A percentile compares a stretch with the other conserved stretches of the same genome.
phyloP scores from a whole-genome alignment of 148 eudicot species.

The Vaccinium darrowii region DNA sequence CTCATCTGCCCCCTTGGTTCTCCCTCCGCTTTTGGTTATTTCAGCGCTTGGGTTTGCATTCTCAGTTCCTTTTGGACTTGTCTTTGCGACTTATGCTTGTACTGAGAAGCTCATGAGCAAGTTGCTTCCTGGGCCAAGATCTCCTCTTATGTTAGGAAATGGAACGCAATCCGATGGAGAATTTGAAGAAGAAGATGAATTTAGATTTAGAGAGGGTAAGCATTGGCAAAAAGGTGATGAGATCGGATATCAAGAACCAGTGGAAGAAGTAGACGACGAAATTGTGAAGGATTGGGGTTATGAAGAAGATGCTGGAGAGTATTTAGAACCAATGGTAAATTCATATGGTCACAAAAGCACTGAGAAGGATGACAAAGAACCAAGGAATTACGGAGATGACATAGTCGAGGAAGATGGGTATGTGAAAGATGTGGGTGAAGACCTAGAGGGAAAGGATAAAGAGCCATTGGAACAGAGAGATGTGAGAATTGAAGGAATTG shows the following conservation, averaged over 20 bases:
- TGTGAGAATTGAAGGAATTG: constrained; percentile 23
- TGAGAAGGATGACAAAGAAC: constrained; percentile 6
- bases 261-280: constrained; percentile 8
- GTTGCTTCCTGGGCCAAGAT: constrained; percentile 42
- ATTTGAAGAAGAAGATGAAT: constrained; percentile 16
- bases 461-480: constrained; percentile 29
- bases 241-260: constrained; percentile 1
- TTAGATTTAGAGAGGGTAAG: not conserved
- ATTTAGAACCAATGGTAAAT: not conserved
- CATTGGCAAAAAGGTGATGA: constrained; percentile 1
- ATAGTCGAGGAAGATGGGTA: constrained; percentile 31
- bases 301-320: constrained; percentile 36
- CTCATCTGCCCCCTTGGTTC: constrained; percentile 65
- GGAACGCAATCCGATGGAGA: constrained; percentile 20
- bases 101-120: constrained; percentile 69
- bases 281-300: constrained; percentile 32
- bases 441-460: constrained; percentile 25
- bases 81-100: constrained; percentile 53
- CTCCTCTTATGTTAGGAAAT: constrained; percentile 12
- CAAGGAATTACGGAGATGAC: constrained; percentile 10
- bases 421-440: constrained; percentile 37
- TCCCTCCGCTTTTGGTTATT: constrained; percentile 66
- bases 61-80: constrained; percentile 60
- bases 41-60: constrained; percentile 62
- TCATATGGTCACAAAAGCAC: not conserved